phyloP scores from a whole-genome alignment of 805 yeast species.

The Dipodascus albidus region DNA sequence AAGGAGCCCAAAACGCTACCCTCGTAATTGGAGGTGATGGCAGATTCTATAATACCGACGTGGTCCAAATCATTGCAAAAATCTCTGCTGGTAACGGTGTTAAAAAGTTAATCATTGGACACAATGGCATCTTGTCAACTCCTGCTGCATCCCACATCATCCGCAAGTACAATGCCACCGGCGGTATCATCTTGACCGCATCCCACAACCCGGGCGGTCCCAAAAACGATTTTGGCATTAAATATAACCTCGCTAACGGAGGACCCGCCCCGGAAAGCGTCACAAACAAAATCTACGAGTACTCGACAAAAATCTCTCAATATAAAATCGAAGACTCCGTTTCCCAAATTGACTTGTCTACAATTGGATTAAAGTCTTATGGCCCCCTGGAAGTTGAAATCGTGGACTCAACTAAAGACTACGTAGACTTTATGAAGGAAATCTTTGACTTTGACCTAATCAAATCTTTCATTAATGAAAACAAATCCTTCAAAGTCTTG shows the following conservation, averaged over 20 bases:
- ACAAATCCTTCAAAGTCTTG: conserved; percentile 54
- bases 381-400: conserved; percentile 57
- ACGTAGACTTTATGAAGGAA: conserved; percentile 64
- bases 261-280: conserved; percentile 98
- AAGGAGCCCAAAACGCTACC: conserved; percentile 62
- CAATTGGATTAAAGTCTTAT: conserved; percentile 39
- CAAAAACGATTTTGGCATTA: conserved; percentile 81
- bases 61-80: conserved; percentile 68
- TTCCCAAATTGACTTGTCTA: conserved; percentile 51
- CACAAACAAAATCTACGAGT: conserved; percentile 74
- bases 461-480: conserved; percentile 47
- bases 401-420: conserved; percentile 71
- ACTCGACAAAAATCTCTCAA: conserved; percentile 42
- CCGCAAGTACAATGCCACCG: conserved; percentile 60
- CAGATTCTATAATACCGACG: conserved; percentile 74
- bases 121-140: conserved; percentile 79
- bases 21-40: conserved; percentile 97
- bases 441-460: conserved; percentile 85
- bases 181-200: conserved; percentile 93
- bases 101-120: conserved; percentile 72
- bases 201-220: conserved; percentile 99
- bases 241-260: conserved; percentile 88
- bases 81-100: conserved; percentile 92
- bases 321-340: conserved; percentile 52
- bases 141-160: conserved; percentile 96